Conservation (phyloP, 345 rosid species). For the Anacardium occidentale region DNA sequence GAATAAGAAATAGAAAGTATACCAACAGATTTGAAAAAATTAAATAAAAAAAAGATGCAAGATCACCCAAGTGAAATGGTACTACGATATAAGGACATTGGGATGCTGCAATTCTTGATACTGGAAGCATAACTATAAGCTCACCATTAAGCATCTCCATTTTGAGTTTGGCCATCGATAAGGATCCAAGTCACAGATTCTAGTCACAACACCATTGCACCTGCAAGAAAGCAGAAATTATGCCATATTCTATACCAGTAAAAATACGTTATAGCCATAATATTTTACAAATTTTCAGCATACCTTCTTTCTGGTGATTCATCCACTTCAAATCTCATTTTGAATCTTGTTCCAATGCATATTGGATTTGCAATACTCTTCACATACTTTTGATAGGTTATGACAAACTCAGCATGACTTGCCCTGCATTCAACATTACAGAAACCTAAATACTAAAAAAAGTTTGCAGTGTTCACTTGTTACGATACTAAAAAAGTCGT, state of each 20-base stretch:
- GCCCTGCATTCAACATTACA: constrained; percentile 53
- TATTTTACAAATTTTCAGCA: background rate
- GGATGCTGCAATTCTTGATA: background rate
- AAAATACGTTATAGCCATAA: background rate
- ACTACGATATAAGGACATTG: background rate
- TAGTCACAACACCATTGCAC: constrained; percentile 69
- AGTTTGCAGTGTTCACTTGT: background rate
- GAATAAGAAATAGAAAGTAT: background rate
- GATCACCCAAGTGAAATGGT: background rate
- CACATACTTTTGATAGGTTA: constrained; percentile 68
- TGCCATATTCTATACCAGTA: constrained; percentile 1
- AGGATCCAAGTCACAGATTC: constrained; percentile 70
- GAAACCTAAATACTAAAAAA: background rate
- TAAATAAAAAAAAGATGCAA: background rate
- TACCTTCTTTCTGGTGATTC: constrained; percentile 88
- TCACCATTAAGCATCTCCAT: constrained; percentile 89
- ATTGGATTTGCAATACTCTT: constrained; percentile 55
- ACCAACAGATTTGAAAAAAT: background rate
- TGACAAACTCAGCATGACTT: constrained; percentile 77
- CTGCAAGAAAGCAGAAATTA: constrained; percentile 35
- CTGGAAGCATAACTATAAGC: constrained; percentile 16
- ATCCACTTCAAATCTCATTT: constrained; percentile 75
- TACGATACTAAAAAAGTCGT: background rate
- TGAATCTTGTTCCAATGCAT: constrained; percentile 73
- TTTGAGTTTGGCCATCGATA: constrained; percentile 87